phyloP scores from a whole-genome alignment of 306 rosid genomes.

The Castanospermum australe region DNA sequence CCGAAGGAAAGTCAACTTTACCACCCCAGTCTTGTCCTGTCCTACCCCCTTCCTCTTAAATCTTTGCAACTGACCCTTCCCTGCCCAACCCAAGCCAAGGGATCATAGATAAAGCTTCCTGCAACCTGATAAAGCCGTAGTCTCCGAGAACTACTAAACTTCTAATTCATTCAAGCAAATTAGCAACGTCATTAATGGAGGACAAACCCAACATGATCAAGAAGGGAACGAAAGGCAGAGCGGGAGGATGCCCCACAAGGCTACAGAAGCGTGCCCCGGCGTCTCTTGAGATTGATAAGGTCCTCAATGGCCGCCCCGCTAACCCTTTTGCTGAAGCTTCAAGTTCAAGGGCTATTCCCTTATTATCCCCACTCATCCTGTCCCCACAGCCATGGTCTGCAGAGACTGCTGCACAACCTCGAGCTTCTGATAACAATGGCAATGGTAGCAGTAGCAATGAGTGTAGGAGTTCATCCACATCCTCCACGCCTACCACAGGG shows the following conservation, averaged over 20 bases:
- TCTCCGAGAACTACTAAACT: too few relatives aligned
- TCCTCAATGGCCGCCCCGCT: not conserved
- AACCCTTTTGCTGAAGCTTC: slow-evolving; percentile 37
- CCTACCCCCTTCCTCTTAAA: not conserved
- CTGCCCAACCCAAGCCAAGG: not conserved
- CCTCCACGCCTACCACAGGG: slow-evolving; percentile 15
- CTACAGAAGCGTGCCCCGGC: slow-evolving; percentile 69
- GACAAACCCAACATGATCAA: not conserved
- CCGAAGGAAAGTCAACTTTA: not conserved
- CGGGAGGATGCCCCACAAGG: slow-evolving; percentile 47
- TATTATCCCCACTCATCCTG: slow-evolving; percentile 59
- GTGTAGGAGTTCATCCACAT: not conserved
- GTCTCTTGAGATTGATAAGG: slow-evolving; percentile 49
- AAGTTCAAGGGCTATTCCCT: slow-evolving; percentile 61
- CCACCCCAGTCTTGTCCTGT: not conserved
- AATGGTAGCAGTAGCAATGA: not conserved
- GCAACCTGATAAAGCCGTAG: not conserved
- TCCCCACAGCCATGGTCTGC: slow-evolving; percentile 45
- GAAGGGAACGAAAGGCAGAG: slow-evolving; percentile 6
- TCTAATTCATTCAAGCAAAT: not conserved
- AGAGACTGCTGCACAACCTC: slow-evolving; percentile 15
- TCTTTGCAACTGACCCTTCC: not conserved
- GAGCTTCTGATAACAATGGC: not conserved
- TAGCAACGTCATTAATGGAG: slow-evolving; percentile 26
- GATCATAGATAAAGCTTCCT: not conserved